Evolutionary conservation across 768 basidiomycete genomes (phyloP).

Genomic region (Naematelia aurantialba): DNA sequence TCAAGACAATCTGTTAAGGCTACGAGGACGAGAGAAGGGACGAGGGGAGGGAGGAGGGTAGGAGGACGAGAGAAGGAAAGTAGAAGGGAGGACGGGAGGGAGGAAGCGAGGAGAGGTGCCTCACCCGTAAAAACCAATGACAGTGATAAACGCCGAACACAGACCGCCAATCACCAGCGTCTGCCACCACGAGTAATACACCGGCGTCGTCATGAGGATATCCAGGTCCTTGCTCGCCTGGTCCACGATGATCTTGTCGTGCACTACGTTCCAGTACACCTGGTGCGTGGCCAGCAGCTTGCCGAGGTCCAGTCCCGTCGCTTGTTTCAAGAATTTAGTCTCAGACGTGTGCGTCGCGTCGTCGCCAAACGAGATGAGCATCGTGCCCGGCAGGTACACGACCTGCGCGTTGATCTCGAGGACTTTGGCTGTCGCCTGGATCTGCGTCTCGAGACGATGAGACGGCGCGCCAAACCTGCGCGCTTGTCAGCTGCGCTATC

Average conservation of each 20-base stretch:
- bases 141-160: constrained; percentile 67
- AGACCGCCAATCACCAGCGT: constrained; percentile 69
- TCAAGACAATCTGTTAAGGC: constrained; percentile 9
- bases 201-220: constrained; percentile 64
- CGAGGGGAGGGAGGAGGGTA: not conserved
- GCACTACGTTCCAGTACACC: constrained; percentile 78
- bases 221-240: constrained; percentile 70
- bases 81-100: not conserved
- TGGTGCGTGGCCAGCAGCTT: constrained; percentile 69
- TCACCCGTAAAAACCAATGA: constrained; percentile 46
- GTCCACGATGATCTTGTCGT: constrained; percentile 71
- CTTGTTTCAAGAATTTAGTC: constrained; percentile 72
- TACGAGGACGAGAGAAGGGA: constrained; percentile 9
- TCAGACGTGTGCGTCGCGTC: constrained; percentile 71
- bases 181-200: constrained; percentile 61
- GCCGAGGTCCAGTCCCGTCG: constrained; percentile 67
- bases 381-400: constrained; percentile 64
- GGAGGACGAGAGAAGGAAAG: not conserved
- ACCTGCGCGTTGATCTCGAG: constrained; percentile 89
- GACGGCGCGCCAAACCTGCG: constrained; percentile 77
- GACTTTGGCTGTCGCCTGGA: constrained; percentile 79
- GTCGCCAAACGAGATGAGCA: constrained; percentile 81
- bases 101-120: constrained; percentile 6
- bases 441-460: constrained; percentile 88
- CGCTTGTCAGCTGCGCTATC: not conserved